Base-by-base conservation (phyloP, 2,329 filamentous ascomycete genomes). In the Aspergillus proliferans region DNA sequence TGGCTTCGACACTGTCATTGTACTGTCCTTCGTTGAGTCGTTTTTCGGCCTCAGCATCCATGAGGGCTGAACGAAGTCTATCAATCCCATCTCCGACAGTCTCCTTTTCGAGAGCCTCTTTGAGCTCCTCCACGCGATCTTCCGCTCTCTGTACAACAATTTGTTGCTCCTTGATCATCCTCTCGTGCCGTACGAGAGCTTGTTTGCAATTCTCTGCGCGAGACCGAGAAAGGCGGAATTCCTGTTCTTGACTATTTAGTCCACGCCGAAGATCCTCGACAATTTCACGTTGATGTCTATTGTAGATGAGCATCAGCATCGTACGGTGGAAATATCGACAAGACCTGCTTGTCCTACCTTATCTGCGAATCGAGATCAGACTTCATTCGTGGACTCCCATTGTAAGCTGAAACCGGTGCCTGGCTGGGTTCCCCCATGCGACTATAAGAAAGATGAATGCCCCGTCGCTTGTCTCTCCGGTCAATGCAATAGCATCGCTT, bases 291-390 rank as follows among this genome's bases (percentile, higher is more conserved):
- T 80, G 76, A 43, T 74, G 38, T 40, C 38, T 40, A 14, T 21
- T 19, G 18, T 19, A 12, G 19, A 40, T 19, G 38, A 22, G 6
- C 18, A 9, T 40, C 38, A 40, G 38, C 8, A 38, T 10, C 12
- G 18, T 21, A 43, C 19, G 24, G 19, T 10, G 24, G 10, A 21
- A 34, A 19, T 30, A 10, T 10, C 22, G 26, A 18, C 15, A 40
- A 26, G 42, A 33, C 7, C 14, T 41, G 39, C 18, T 36, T 30
- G 8, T 52, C 61, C 45, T 61, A 80, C 72, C 67, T 73, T 38
- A 91, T 78, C 60, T 88, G 86, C 15, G 79, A 80, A 49, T 81
- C 85, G 22, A 81, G 75, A 62, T 95, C 87, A 1, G 87, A 85
- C 61, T 85, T 86, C 83, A 95, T 94, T n/a, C 90, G 82, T 21